Evolutionary conservation across 2,329 filamentous ascomycete genomes (phyloP).

Genomic region (Cephalotrichum gorgonifer): DNA sequence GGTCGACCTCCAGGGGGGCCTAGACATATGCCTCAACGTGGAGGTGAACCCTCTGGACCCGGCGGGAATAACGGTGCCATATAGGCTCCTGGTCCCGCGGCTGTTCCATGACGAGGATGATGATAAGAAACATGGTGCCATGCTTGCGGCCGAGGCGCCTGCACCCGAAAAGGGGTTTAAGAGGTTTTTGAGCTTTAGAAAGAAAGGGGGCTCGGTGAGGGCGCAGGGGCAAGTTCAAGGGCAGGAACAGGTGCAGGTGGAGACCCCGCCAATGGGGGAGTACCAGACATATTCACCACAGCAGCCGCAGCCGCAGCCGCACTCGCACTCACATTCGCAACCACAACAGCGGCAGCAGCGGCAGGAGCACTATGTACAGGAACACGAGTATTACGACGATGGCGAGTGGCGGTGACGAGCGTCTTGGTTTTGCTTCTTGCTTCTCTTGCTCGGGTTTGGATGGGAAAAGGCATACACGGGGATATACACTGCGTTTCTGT

Average conservation of each 20-base stretch:
- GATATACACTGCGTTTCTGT: background rate
- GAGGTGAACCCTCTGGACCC: constrained; percentile 82
- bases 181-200: constrained; percentile 33
- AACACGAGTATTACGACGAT: background rate
- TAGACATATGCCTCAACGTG: constrained; percentile 82
- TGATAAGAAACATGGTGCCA: constrained; percentile 13
- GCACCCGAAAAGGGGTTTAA: constrained; percentile 23
- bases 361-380: background rate
- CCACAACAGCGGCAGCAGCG: background rate
- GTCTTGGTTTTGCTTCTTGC: background rate
- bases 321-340: background rate
- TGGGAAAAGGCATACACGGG: background rate
- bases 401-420: background rate
- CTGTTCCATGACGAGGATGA: constrained; percentile 49
- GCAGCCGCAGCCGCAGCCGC: background rate
- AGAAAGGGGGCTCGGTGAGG: too few relatives aligned
- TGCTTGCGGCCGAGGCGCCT: constrained; percentile 7
- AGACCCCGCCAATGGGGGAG: background rate
- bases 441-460: background rate
- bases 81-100: constrained; percentile 74
- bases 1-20: constrained; percentile 70
- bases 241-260: background rate
- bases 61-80: constrained; percentile 77
- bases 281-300: background rate
- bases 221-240: background rate